phyloP scores from a whole-genome alignment of 176 grass and related monocot genomes.

The Carex kokanica region DNA sequence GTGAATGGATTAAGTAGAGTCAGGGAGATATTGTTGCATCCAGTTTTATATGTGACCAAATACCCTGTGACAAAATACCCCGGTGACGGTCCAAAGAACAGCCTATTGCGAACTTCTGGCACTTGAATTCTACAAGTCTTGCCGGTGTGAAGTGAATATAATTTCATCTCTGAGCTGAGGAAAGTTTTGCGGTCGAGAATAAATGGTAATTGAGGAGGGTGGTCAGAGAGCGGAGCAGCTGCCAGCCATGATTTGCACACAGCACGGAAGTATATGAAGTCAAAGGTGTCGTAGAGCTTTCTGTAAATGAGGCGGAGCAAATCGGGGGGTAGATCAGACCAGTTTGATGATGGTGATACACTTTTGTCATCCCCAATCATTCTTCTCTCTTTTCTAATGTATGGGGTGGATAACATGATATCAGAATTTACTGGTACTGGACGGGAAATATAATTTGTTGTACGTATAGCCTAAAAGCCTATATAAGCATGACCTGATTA shows the following conservation, averaged over 20 bases:
- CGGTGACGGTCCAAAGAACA: background rate
- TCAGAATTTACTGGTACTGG: background rate
- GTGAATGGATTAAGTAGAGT: background rate
- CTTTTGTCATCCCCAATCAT: background rate
- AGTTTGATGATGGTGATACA: background rate
- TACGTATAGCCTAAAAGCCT: background rate
- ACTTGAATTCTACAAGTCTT: background rate
- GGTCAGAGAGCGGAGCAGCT: background rate
- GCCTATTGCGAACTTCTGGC: background rate
- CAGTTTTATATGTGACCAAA: background rate
- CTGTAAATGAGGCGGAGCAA: background rate
- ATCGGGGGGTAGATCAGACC: background rate
- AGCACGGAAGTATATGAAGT: background rate
- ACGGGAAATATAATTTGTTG: background rate
- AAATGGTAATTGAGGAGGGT: background rate
- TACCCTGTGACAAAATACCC: background rate
- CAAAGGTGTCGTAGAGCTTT: background rate
- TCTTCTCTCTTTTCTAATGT: background rate
- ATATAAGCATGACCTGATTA: background rate
- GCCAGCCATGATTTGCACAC: background rate
- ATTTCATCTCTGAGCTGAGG: background rate
- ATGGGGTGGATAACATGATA: background rate
- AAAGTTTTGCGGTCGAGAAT: background rate
- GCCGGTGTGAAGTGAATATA: background rate
- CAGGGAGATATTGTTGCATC: background rate